Base-by-base conservation (phyloP, 2,329 filamentous ascomycete species). In the Tolypocladium paradoxum region DNA sequence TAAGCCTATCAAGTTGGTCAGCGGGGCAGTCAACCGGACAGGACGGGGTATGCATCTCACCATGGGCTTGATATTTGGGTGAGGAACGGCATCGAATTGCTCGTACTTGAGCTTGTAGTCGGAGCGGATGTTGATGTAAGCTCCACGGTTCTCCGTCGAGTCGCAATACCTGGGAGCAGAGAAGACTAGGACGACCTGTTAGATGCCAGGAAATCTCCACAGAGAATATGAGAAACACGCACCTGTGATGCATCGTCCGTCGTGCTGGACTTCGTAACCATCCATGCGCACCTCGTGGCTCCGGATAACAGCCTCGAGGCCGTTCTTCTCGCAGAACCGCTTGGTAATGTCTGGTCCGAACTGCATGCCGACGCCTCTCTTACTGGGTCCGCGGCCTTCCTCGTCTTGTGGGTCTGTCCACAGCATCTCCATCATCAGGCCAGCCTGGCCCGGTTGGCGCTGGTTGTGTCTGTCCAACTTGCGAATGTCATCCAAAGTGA, bases 361-460 rank as follows among this genome's bases (percentile, higher is more conserved):
- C 68, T 97, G 91, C 72, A 97, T 81, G 51, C 93, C 93, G 22
- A 99, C 92, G 60, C 93, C 93, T 67, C 93, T 83, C 78, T 99
- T 99, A 76, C 90, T 96, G 46, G 93, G 93, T 9, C 91, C 90
- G 61, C 93, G 84, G 51, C 93, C 93, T 31, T 87, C 84, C 61
- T 84, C 78, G 0, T 87, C 79, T 69, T 99, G 93, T 3, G 93
- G 93, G 67, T 99, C 93, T 1, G 93, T 97, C 93, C 93, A 99
- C 48, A 99, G 81, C 93, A 99, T 99, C 73, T 99, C 93, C 93
- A 99, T 99, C 93, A 99, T 99, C 62, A 99, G 74, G 16, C 93
- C 93, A 49, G 87, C 75, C 69, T 99, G 93, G 34, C 93, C 93
- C 3, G 93, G 92, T 65, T 97, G 92, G 56, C 89, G 81, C 72